Evolutionary conservation across 495 filamentous ascomycete species (phyloP).

Genomic region (Friedmanniomyces simplex): DNA sequence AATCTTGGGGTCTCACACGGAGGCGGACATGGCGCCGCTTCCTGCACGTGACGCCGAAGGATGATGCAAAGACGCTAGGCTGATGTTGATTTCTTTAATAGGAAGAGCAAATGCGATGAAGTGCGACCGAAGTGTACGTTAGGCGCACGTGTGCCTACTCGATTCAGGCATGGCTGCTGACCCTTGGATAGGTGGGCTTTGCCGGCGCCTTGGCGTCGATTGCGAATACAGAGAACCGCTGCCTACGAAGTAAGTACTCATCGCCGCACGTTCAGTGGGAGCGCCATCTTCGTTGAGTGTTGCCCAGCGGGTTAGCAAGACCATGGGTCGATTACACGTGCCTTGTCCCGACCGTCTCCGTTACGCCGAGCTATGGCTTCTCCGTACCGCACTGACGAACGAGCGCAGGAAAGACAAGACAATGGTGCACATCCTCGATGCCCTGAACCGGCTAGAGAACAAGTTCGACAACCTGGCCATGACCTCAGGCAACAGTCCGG

Average conservation of each 20-base stretch:
- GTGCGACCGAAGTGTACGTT: slow-evolving; percentile 25
- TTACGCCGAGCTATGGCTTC: too few relatives aligned
- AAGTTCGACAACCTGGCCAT: slow-evolving; percentile 38
- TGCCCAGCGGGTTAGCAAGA: neutral
- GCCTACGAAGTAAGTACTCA: slow-evolving; percentile 48
- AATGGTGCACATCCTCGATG: slow-evolving; percentile 47
- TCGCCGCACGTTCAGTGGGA: too few relatives aligned
- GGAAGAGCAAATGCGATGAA: slow-evolving; percentile 31
- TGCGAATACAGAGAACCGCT: slow-evolving; percentile 52
- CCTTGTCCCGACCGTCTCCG: neutral
- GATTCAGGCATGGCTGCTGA: neutral
- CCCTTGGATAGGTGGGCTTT: slow-evolving; percentile 17
- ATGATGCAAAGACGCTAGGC: neutral
- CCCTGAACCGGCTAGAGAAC: slow-evolving; percentile 42
- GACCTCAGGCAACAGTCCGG: neutral
- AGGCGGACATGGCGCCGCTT: neutral
- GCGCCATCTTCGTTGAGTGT: too few relatives aligned
- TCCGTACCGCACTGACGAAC: neutral
- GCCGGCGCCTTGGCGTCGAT: slow-evolving; percentile 38
- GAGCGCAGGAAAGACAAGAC: slow-evolving; percentile 49
- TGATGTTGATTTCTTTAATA: neutral
- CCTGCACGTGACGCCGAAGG: neutral
- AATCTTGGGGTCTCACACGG: neutral
- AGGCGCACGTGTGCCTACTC: neutral
- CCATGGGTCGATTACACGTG: too few relatives aligned